Percentiles rank a stretch among this genome's conserved stretches.
Conservation (phyloP, 768 basidiomycete genomes). For the Tephrocybe rancida region DNA sequence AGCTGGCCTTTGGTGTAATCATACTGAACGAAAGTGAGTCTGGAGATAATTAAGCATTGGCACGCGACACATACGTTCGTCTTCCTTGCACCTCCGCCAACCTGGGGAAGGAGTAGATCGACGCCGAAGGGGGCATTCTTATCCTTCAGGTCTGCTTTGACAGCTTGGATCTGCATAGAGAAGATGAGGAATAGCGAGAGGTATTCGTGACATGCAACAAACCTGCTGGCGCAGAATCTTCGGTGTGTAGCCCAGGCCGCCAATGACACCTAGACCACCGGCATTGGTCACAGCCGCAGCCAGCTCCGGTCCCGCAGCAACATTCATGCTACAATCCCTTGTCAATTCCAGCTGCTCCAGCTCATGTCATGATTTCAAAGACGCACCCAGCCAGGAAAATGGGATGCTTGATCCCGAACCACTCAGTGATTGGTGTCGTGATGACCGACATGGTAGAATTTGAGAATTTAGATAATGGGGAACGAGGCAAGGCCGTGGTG, state of each 20-base stretch:
- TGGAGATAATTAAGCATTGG: background rate
- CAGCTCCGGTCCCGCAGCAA: conserved; percentile 68
- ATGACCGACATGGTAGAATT: conserved; percentile 57
- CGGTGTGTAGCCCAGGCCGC: conserved; percentile 86
- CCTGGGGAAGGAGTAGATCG: conserved; percentile 85
- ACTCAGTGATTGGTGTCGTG: conserved; percentile 82
- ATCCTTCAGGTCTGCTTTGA: conserved; percentile 75
- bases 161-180: conserved; percentile 59
- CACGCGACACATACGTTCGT: conserved; percentile 64
- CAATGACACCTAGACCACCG: conserved; percentile 91
- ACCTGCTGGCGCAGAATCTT: conserved; percentile 82
- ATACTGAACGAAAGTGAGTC: conserved; percentile 42
- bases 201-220: conserved; percentile 17
- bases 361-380: background rate
- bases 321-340: conserved; percentile 40
- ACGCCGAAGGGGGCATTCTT: conserved; percentile 88
- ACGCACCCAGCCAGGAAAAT: conserved; percentile 76
- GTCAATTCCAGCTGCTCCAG: conserved; percentile 1
- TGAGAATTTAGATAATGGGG: conserved; percentile 2
- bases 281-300: conserved; percentile 95
- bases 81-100: conserved; percentile 87
- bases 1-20: conserved; percentile 92
- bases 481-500: conserved; percentile 1
- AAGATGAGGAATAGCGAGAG: background rate
- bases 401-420: conserved; percentile 89